Base-by-base conservation (phyloP, 768 basidiomycete genomes). In the Mycena filopes region DNA sequence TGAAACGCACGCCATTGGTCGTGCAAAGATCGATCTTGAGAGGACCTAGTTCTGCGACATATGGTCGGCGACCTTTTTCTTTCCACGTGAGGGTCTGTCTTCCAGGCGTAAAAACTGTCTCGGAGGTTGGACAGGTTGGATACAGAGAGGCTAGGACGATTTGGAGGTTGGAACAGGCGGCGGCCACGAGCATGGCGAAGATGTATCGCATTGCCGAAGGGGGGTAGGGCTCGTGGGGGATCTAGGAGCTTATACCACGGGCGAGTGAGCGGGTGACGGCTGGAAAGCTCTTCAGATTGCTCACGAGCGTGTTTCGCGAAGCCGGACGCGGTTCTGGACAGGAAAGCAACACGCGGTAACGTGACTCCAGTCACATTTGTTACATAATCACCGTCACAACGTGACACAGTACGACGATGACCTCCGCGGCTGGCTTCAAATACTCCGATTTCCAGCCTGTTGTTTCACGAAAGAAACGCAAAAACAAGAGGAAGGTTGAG, bases 361-460 rank as follows among this genome's bases (percentile, higher is more conserved):
- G 55, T 64, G 63, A 36, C 26, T 0, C 16, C 20, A 38, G 23
- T 47, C 36, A 36, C 36, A 47, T 2, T n/a, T n/a, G 13, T 18
- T 25, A n/a, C 16, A 5, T 18, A 18, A 26, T 41, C 51, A 28
- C 20, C n/a, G 53, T 41, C 6, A 55, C 8, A 6, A 6, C 15
- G 29, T 36, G 29, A 51, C 31, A 50, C 36, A 15, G 11, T 11
- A 36, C 36, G 11, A 36, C 36, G 11, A 36, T 36, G 36, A 36
- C 36, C 36, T 36, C 36, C 11, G 36, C 10, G 10, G 36, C 36
- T 15, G 33, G 49, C 54, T 81, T 79, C 60, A 81, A 82, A 62
- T 85, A 85, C 72, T 75, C 83, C 58, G 81, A 85, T 13, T 89
- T 89, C 74, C 83, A 77, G 25, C 82, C 82, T 55, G 83, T 84